Conservation (phyloP, 2,329 filamentous ascomycete genomes). For the Amesomyces nigricolor region DNA sequence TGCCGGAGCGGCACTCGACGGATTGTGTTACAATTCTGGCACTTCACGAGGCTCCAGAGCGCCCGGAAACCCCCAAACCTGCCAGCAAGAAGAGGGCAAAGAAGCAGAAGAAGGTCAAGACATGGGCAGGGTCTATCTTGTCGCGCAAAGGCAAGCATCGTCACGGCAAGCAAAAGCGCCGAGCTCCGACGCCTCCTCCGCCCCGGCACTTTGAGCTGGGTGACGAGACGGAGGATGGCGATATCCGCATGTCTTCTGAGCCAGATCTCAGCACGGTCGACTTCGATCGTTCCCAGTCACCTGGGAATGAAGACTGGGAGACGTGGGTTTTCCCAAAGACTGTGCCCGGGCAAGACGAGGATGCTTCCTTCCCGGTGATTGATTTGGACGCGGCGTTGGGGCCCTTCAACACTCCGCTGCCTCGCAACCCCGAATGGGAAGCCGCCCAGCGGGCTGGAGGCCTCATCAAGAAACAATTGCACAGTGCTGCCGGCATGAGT, state of each 20-base stretch:
- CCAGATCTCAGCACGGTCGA: constrained; percentile 26
- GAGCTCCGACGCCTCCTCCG: constrained; percentile 45
- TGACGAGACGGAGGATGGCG: constrained; percentile 26
- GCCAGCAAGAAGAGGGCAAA: constrained; percentile 31
- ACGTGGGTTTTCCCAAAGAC: constrained; percentile 37
- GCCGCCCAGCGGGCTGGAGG: constrained; percentile 56
- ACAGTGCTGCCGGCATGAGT: constrained; percentile 68
- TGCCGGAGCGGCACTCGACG: constrained; percentile 31
- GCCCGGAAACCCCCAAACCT: constrained; percentile 25
- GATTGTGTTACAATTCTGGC: constrained; percentile 34
- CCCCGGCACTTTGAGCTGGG: constrained; percentile 29
- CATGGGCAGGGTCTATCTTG: constrained; percentile 63
- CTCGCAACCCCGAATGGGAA: constrained; percentile 59
- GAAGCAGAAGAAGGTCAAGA: constrained; percentile 66
- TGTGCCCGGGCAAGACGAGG: constrained; percentile 45
- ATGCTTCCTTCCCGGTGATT: constrained; percentile 73
- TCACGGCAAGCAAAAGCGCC: constrained; percentile 38
- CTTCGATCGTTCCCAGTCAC: constrained; percentile 39
- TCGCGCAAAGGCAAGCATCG: constrained; percentile 54
- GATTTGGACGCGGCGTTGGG: constrained; percentile 91
- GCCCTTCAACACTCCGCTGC: constrained; percentile 77
- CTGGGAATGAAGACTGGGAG: constrained; percentile 28
- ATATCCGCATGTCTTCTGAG: constrained; percentile 25
- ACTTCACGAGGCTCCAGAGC: constrained; percentile 23
- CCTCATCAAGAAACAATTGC: constrained; percentile 61